Evolutionary conservation across 129 eudicot genomes (phyloP), one percentile per base, ranked within the genome.

Genomic region (Deinandra increscens): DNA sequence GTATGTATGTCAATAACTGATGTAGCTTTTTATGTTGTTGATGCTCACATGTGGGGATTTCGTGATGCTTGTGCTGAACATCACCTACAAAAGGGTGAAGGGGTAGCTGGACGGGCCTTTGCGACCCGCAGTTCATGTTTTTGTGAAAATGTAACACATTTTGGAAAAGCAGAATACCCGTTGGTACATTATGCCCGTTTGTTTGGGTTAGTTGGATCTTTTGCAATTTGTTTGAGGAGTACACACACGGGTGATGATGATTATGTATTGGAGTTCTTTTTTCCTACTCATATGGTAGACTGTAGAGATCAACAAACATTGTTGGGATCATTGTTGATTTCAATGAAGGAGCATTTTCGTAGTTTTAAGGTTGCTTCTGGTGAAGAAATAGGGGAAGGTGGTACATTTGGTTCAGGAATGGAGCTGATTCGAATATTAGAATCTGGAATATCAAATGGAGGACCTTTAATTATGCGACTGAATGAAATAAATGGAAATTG

Each of bases 1-100:
- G 88, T 92, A 51, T 92, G 98, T 70, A 88, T 92, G 98, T 92
- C 98, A 20, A 92, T 96, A 68, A 92, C 96, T 5, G 98, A 92
- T 75, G 91, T 85, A 36, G 95, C 98, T 7, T 85, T 81, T 72
- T 89, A 93, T 46, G 83, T 89, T 29, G 88, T 89, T 37, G 96
- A 93, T 76, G 84, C 95, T 65, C 91, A 80, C 74, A 81, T 88
- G 88, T 89, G 98, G 96, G 92, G 97, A 49, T 93, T 93, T 53
- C 95, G 90, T 13, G 95, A 84, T 6, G 98, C 97, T 39, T 89
- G 98, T 74, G 85, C 90, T 15, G 97, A 89, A 75, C 97, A 93
- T 82, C 98, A 93, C 79, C 45, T 93, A 59, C 95, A 80, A 66
- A 89, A 85, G 72, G 98, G 98, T 60, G 97, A 93, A 78, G 98